Conservation (phyloP, 306 rosid genomes). For the Canavalia gladiata region DNA sequence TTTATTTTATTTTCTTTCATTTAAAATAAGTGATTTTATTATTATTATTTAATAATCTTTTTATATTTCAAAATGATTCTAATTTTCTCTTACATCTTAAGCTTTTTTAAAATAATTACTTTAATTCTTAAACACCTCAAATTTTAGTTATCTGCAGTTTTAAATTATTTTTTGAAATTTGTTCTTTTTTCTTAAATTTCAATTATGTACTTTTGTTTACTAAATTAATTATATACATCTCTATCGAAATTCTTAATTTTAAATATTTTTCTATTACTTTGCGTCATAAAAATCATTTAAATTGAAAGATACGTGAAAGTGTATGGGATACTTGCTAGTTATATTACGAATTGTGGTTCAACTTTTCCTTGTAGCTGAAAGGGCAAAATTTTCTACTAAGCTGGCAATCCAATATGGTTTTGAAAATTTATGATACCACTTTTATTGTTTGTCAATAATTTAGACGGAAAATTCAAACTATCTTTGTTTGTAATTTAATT, state of each 20-base stretch:
- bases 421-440: conserved; percentile 19
- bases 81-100: no score
- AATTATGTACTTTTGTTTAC: background rate
- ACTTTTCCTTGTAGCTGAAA: conserved; percentile 27
- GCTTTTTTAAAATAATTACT: no score
- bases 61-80: no score
- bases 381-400: conserved; percentile 35
- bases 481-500: background rate
- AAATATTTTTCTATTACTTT: no score
- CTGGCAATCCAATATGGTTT: conserved; percentile 24
- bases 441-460: conserved; percentile 6
- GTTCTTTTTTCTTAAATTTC: background rate
- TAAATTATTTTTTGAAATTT: background rate
- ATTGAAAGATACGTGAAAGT: no score
- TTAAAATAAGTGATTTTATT: no score
- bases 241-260: no score
- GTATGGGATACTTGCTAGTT: no score
- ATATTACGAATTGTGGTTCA: conserved; percentile 6
- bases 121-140: background rate
- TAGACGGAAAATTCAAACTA: background rate
- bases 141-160: background rate
- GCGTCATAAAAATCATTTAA: no score
- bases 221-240: no score
- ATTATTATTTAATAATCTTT: no score
- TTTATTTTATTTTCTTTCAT: no score